A percentile compares a stretch with the other conserved stretches of the same genome.
Conservation (phyloP, 306 rosid species). For the Glycine soja region DNA sequence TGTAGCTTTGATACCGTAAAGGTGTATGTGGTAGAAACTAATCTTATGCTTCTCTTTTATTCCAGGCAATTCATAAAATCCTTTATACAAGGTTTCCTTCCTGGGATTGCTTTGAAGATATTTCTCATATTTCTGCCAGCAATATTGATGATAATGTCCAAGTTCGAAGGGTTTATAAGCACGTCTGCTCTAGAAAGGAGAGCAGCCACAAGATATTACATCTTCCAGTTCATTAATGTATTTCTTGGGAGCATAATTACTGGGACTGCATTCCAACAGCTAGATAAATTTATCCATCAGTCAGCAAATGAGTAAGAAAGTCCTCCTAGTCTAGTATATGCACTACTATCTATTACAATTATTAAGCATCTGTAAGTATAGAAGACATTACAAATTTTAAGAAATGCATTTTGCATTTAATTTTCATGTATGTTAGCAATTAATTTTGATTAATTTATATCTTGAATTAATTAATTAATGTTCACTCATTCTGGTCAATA, state of each 20-base stretch:
- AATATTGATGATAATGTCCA: slow-evolving; percentile 91
- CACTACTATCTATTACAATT: neutral
- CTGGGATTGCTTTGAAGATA: slow-evolving; percentile 93
- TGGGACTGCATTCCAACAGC: slow-evolving; percentile 96
- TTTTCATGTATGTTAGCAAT: neutral
- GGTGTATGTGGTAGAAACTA: slow-evolving; percentile 12
- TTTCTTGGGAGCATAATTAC: slow-evolving; percentile 98
- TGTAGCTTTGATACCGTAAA: slow-evolving; percentile 17
- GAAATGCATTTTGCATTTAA: neutral
- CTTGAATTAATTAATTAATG: neutral
- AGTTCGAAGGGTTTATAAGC: slow-evolving; percentile 88
- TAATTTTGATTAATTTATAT: neutral
- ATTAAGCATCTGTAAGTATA: neutral
- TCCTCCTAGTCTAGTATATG: neutral
- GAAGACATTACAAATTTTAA: slow-evolving; percentile 8
- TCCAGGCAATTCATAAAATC: slow-evolving; percentile 76
- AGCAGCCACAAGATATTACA: slow-evolving; percentile 85
- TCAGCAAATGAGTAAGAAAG: slow-evolving; percentile 95
- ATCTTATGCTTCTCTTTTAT: slow-evolving; percentile 31
- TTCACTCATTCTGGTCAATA: neutral
- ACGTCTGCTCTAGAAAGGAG: slow-evolving; percentile 82
- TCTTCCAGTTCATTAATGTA: slow-evolving; percentile 86
- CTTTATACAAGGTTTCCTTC: slow-evolving; percentile 96
- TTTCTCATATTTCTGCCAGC: slow-evolving; percentile 87
- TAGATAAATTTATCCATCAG: slow-evolving; percentile 82